These are phyloP conservation scores for Colletotrichum echinochloae DNA, from an alignment of 2,329 filamentous ascomycete species.

Conservation along the genomic window DNA sequence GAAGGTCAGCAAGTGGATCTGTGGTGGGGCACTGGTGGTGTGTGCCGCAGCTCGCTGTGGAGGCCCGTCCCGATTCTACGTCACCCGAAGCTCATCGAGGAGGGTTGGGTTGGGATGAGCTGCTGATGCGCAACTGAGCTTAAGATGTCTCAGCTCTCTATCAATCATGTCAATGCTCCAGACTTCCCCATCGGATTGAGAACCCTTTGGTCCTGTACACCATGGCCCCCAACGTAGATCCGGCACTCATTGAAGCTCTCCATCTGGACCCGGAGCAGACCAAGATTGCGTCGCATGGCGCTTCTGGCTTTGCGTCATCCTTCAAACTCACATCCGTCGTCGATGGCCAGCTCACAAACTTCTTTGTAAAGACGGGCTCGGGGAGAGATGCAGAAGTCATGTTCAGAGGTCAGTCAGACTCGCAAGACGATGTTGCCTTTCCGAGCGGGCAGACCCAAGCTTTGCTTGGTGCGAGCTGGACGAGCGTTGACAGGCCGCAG, in stretches of 20 bases:
- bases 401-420: slow-evolving; percentile 69
- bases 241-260: slow-evolving; percentile 71
- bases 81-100: slow-evolving; percentile 34
- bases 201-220: no score
- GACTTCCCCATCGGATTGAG: background rate
- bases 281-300: slow-evolving; percentile 70
- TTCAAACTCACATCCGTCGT: slow-evolving; percentile 64
- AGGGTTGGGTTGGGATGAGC: slow-evolving; percentile 2
- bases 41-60: slow-evolving; percentile 17
- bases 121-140: slow-evolving; percentile 10
- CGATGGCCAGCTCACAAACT: slow-evolving; percentile 65
- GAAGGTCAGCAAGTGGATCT: background rate
- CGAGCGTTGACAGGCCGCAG: slow-evolving; percentile 56
- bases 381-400: slow-evolving; percentile 72
- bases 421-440: slow-evolving; percentile 34
- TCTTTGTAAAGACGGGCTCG: slow-evolving; percentile 79
- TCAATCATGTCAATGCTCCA: background rate
- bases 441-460: slow-evolving; percentile 52
- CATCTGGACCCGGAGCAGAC: slow-evolving; percentile 66
- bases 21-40: slow-evolving; percentile 28
- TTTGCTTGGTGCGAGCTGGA: background rate
- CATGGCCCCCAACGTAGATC: slow-evolving; percentile 63
- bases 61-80: slow-evolving; percentile 25
- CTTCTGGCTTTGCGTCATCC: slow-evolving; percentile 76
- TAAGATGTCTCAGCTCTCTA: background rate